A percentile compares a stretch with the other conserved stretches of the same genome.
Evolutionary conservation across 2,329 filamentous ascomycete genomes (phyloP).

Genomic region (Phialocephala sp.): DNA sequence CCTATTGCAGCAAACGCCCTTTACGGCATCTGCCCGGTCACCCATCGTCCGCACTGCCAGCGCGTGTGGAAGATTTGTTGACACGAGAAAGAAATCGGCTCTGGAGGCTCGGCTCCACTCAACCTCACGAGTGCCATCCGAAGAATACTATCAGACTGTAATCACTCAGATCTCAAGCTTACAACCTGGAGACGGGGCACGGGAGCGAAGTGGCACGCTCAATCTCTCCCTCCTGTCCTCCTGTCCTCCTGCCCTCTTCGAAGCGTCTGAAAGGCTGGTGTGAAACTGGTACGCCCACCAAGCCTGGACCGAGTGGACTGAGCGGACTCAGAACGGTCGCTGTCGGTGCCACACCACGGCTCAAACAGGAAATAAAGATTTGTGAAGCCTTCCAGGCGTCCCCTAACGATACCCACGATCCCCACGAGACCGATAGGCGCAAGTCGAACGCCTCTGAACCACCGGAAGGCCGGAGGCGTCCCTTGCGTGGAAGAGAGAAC

Average conservation of each 20-base stretch:
- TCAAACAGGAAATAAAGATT: not conserved
- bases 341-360: not conserved
- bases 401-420: too few species aligned
- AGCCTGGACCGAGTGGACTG: too few species aligned
- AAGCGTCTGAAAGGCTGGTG: not conserved
- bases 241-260: not conserved
- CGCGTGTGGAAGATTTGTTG: not conserved
- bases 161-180: not conserved
- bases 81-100: not conserved
- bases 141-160: not conserved
- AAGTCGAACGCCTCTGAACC: not conserved
- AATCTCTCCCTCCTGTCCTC: too few species aligned
- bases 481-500: conserved; percentile 8
- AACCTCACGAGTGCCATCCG: not conserved
- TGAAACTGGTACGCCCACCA: not conserved
- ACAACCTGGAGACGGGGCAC: not conserved
- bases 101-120: not conserved
- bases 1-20: not conserved
- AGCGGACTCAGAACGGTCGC: not conserved
- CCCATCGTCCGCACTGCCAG: not conserved
- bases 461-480: conserved; percentile 11
- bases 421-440: not conserved
- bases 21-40: not conserved
- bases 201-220: not conserved
- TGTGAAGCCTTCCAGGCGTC: not conserved